Evolutionary conservation across 1,284 basidiomycete genomes (phyloP), one percentile per base, ranked within the genome.

Genomic region (Marasmius fiardii): DNA sequence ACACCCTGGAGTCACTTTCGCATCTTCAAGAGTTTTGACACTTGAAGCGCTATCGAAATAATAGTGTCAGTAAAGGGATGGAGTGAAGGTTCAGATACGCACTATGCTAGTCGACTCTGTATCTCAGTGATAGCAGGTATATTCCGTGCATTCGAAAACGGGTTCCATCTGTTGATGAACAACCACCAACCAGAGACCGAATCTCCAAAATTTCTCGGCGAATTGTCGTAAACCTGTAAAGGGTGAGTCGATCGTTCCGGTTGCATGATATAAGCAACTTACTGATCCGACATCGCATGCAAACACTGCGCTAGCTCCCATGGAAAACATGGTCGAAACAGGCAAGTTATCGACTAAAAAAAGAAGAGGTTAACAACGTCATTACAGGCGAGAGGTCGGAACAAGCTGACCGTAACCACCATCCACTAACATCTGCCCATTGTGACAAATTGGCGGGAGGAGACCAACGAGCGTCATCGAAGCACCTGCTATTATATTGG

Each of bases 391-490:
- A 28, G n/a, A 50, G 28, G 24, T 44, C 21, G 35, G 12, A 0
- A 75, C 10, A 10, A 31, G 28, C 87, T 70, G 66, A 92, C 90
- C 82, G 68, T 97, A 97, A 45, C 94, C 95, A 37, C 94, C 95
- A 63, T 97, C 94, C 2, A 97, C 95, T n/a, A 95, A 78, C 76
- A 95, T 88, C 64, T 88, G 88, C 2, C 97, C 97, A 61, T 96
- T 91, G 65, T 99, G 95, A 61, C 95, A 96, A 10, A 99, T 72
- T 0, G 97, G 97, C 4, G 97, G 97, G 2, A 99, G 75, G 39
- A 99, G 77, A 60, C 96, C 97, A 20, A 96, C 95, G 58, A 99
- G 75, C 0, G 96, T 94, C 97, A 99, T 99, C 1, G 95, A 98
- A 4, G 94, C 97, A 55, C 96, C 93, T 83, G 78, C 69, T 45